Evolutionary conservation across 1,284 basidiomycete genomes (phyloP).

Genomic region (Ustilago sp.): DNA sequence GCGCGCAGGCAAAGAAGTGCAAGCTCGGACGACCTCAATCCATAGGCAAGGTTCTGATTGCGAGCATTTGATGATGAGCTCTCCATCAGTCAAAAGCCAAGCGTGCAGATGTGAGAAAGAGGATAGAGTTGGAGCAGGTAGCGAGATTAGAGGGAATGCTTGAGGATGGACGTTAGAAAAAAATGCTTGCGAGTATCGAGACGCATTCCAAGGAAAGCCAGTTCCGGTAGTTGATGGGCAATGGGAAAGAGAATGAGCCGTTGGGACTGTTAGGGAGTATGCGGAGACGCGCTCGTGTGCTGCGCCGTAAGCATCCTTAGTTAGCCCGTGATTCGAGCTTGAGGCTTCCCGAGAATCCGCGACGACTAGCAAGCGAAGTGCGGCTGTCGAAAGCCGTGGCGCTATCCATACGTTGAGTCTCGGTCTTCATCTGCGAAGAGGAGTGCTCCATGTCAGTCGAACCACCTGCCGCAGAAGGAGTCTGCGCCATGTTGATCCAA

Average conservation of each 20-base stretch:
- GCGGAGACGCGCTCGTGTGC: slow-evolving; percentile 6
- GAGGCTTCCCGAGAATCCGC: slow-evolving; percentile 47
- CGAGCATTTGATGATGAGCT: slow-evolving; percentile 5
- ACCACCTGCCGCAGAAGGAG: slow-evolving; percentile 25
- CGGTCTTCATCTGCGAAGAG: slow-evolving; percentile 8
- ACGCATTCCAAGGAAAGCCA: slow-evolving; percentile 15
- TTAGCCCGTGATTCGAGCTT: slow-evolving; percentile 24
- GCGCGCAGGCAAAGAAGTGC: not conserved
- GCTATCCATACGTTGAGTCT: slow-evolving; percentile 12
- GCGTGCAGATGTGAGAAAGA: not conserved
- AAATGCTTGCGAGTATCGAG: slow-evolving; percentile 26
- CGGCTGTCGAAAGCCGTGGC: slow-evolving; percentile 23
- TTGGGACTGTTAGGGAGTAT: not conserved
- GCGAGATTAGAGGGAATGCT: slow-evolving; percentile 10
- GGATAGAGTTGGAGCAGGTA: not conserved
- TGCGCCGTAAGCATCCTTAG: slow-evolving; percentile 3
- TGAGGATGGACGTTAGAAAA: slow-evolving; percentile 2
- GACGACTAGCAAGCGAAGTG: slow-evolving; percentile 41
- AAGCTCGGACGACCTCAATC: not conserved
- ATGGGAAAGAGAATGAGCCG: not conserved
- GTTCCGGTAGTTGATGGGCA: not conserved
- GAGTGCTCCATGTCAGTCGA: slow-evolving; percentile 11
- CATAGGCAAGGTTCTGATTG: not conserved
- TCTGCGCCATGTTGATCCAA: slow-evolving; percentile 40
- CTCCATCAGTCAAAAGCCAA: not conserved